Base-by-base conservation (phyloP, 306 rosid species). In the Malus sieversii region DNA sequence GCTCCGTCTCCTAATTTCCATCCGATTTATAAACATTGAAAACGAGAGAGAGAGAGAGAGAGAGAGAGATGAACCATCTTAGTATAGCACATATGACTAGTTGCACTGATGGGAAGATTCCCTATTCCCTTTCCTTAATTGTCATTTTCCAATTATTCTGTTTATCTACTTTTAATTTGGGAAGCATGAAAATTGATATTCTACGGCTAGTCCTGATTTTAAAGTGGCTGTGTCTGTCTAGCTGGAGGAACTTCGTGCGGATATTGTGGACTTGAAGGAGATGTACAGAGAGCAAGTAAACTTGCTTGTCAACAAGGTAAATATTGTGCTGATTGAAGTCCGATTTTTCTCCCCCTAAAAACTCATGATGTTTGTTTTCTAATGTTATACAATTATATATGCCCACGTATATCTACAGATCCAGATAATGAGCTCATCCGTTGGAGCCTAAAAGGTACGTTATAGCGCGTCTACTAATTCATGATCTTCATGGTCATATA, bases 171-270 rank as follows among this genome's bases (percentile, higher is more conserved):
- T 44, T 10, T 13, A 6, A n/a, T 23, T 27, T 4, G 14, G 58
- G 40, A 30, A 58, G n/a, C 32, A 27, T 18, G 2, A 35, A 55
- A 33, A 59, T 73, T 19, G 67, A 19, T 66, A n/a, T 38, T 35
- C 51, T 81, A 48, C 76, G 75, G 64, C 48, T 22, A 18, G 20
- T 29, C 66, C 70, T 78, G 72, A 80, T 80, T 81, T 44, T 77
- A 78, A 74, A 63, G 60, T 80, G 55, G 42, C 75, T 87, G 68
- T 75, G 63, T 78, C 72, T 86, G 77, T 82, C 74, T 73, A 96
- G 99, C 85, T 96, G 90, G 99, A 96, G 87, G 99, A 96, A 79
- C 99, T 96, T 66, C 98, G 99, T 23, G 99, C 98, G 38, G 99
- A 96, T 87, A 92, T 96, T 80, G 78, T 96, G 25, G 99, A 96